phyloP scores from a whole-genome alignment of 305 asterid genomes.

The Striga hermonthica region DNA sequence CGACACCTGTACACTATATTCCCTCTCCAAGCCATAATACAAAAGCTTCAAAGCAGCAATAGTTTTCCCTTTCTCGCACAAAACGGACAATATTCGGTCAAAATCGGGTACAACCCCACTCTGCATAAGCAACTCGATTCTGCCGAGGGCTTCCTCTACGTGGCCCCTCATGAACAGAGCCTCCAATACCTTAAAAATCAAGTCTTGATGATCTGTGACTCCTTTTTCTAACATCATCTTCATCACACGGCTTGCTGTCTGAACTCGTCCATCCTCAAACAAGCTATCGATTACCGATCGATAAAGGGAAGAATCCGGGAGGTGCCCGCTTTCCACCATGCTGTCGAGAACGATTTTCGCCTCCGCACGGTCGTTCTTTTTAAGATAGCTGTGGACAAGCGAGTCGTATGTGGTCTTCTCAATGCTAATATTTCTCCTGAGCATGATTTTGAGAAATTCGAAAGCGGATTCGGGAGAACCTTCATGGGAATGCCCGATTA shows the following conservation, averaged over 20 bases:
- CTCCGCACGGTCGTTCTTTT: conserved; percentile 72
- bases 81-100: conserved; percentile 51
- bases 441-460: conserved; percentile 67
- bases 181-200: conserved; percentile 64
- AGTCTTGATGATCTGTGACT: conserved; percentile 60
- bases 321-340: conserved; percentile 79
- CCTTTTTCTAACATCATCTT: conserved; percentile 86
- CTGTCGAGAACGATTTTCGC: conserved; percentile 74
- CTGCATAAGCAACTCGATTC: conserved; percentile 71
- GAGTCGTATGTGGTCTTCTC: conserved; percentile 56
- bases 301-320: conserved; percentile 66
- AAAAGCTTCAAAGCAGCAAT: conserved; percentile 70
- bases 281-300: conserved; percentile 76
- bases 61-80: conserved; percentile 72
- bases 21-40: conserved; percentile 67
- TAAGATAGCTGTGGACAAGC: conserved; percentile 59
- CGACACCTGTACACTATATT: conserved; percentile 42
- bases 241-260: conserved; percentile 94
- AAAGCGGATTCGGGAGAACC: conserved; percentile 69
- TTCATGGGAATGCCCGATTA: conserved; percentile 72
- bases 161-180: conserved; percentile 84
- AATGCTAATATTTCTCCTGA: conserved; percentile 55
- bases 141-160: conserved; percentile 87
- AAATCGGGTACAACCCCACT: conserved; percentile 59
- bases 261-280: conserved; percentile 85